A percentile compares a stretch with the other conserved stretches of the same genome.
phyloP scores from a whole-genome alignment of 768 basidiomycete genomes.

The Podaxis sp. region DNA sequence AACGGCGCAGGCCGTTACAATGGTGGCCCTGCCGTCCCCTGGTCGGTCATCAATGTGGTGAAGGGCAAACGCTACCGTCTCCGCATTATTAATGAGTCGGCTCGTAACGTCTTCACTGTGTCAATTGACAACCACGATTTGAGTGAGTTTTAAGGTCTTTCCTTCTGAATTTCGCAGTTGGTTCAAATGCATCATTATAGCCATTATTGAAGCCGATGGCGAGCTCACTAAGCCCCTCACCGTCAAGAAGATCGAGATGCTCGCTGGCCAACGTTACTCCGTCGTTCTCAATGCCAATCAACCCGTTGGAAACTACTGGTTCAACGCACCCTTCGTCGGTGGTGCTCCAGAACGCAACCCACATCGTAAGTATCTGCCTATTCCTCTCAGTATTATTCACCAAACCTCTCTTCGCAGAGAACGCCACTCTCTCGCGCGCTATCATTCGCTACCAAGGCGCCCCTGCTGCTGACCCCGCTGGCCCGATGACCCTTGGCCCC shows the following conservation, averaged over 20 bases:
- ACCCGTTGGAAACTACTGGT: constrained; percentile 47
- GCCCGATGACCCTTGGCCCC: constrained; percentile 20
- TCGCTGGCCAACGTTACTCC: constrained; percentile 52
- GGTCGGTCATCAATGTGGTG: constrained; percentile 41
- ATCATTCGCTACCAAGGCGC: constrained; percentile 42
- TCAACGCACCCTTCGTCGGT: constrained; percentile 35
- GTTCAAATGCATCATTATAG: constrained; percentile 4
- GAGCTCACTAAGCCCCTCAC: constrained; percentile 27
- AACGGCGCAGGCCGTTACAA: constrained; percentile 46
- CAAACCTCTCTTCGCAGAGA: neutral
- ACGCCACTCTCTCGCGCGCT: constrained; percentile 25
- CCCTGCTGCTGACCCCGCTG: constrained; percentile 30
- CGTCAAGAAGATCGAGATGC: constrained; percentile 41
- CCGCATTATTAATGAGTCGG: constrained; percentile 50
- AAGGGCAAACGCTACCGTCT: constrained; percentile 50
- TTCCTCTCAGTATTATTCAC: neutral
- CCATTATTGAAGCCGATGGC: constrained; percentile 43
- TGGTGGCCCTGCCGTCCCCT: constrained; percentile 38
- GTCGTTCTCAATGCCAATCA: constrained; percentile 41
- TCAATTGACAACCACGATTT: constrained; percentile 34
- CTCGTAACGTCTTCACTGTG: constrained; percentile 40
- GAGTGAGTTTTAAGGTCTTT: constrained; percentile 19
- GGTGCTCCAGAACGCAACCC: constrained; percentile 30
- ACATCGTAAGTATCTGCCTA: constrained; percentile 23
- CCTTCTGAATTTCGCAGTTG: neutral